Evolutionary conservation across 306 rosid genomes (phyloP).

Genomic region (Rubus idaeus): DNA sequence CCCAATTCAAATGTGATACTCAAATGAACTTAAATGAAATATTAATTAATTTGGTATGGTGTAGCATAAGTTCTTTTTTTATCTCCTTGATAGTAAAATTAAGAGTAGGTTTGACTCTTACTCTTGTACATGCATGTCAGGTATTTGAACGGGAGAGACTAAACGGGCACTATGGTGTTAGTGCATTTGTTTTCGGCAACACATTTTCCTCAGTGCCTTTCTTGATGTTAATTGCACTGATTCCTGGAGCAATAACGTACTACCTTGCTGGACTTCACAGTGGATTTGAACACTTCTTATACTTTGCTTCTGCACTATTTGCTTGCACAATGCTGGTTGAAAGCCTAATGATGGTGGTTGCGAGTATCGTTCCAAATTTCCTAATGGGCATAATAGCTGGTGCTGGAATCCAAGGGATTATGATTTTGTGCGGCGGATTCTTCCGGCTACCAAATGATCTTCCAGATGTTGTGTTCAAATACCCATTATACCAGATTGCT

Average conservation of each 20-base stretch:
- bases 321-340: constrained; percentile 59
- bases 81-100: no score
- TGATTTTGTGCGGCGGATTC: constrained; percentile 57
- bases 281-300: constrained; percentile 36
- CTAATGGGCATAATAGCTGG: constrained; percentile 78
- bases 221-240: constrained; percentile 38
- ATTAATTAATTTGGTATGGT: no score
- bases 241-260: constrained; percentile 60
- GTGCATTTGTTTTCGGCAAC: constrained; percentile 56
- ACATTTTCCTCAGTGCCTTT: constrained; percentile 63
- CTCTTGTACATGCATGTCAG: constrained; percentile 24
- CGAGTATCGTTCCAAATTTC: constrained; percentile 61
- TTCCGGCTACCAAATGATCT: constrained; percentile 55
- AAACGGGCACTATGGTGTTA: constrained; percentile 68
- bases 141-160: constrained; percentile 68
- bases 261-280: constrained; percentile 54
- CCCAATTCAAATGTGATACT: no score
- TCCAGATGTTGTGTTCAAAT: constrained; percentile 54
- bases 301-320: constrained; percentile 41
- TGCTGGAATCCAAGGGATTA: constrained; percentile 66
- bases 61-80: no score
- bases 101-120: neutral
- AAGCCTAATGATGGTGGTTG: constrained; percentile 79
- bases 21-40: no score
- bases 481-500: constrained; percentile 53